Percentiles rank a stretch among this genome's conserved stretches.
phyloP scores from a whole-genome alignment of 352 stramenopile genomes.

The Phytopythium chamaehyphon region DNA sequence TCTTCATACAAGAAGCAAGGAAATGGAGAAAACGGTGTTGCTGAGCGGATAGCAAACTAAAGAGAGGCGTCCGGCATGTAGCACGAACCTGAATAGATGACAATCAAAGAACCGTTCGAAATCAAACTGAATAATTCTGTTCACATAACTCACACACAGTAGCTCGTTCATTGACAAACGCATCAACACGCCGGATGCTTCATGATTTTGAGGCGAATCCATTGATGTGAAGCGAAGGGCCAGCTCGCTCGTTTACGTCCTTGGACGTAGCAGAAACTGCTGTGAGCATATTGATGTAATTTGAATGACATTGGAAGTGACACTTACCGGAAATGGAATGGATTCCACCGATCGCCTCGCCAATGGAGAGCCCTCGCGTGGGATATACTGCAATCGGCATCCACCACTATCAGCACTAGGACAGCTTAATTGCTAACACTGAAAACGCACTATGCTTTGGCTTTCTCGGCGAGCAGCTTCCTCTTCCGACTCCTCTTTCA shows the following conservation, averaged over 20 bases:
- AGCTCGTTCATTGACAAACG: no score
- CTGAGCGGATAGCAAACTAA: slow-evolving; percentile 6
- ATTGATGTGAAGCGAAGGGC: no score
- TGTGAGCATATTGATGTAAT: no score
- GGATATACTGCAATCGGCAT: no score
- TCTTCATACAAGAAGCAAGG: slow-evolving; percentile 51
- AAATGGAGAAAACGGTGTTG: background rate
- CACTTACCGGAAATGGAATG: no score
- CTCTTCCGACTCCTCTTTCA: slow-evolving; percentile 59
- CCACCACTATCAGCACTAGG: background rate
- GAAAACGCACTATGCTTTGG: slow-evolving; percentile 34
- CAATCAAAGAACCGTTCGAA: background rate
- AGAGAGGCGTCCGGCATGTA: background rate
- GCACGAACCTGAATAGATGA: background rate
- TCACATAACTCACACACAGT: no score
- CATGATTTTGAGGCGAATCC: background rate
- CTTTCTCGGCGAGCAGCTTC: slow-evolving; percentile 58
- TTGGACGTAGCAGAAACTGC: no score
- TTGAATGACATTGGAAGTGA: no score
- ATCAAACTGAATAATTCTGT: background rate
- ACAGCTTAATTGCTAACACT: background rate
- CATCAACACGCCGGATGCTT: no score
- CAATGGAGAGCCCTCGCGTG: no score
- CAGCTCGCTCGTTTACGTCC: no score
- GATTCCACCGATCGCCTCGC: no score